Evolutionary conservation across 768 basidiomycete species (phyloP).

Genomic region (Hortiboletus campestris): DNA sequence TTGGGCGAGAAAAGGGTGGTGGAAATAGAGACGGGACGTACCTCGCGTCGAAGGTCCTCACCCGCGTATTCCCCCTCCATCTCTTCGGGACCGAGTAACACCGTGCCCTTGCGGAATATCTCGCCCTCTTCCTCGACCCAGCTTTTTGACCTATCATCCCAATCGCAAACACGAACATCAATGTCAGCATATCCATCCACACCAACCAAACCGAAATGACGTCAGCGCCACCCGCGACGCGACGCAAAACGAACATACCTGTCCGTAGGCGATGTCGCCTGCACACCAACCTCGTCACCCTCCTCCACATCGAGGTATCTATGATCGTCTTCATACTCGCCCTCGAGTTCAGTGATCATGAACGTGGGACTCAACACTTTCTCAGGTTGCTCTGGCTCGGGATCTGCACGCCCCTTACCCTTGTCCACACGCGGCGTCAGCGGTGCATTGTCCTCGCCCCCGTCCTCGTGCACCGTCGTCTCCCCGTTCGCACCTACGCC

Average conservation of each 20-base stretch:
- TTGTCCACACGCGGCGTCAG: constrained; percentile 72
- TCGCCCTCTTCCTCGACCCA: constrained; percentile 97
- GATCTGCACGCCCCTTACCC: constrained; percentile 71
- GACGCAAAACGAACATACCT: constrained; percentile 40
- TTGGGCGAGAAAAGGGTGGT: background rate
- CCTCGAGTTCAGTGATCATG: constrained; percentile 51
- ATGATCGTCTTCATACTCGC: constrained; percentile 32
- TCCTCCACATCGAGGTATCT: constrained; percentile 31
- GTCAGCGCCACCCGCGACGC: background rate
- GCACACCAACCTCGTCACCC: constrained; percentile 26
- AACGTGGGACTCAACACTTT: constrained; percentile 72
- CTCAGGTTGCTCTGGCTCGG: constrained; percentile 65
- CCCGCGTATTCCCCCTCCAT: constrained; percentile 89
- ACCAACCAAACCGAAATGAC: no score
- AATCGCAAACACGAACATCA: background rate
- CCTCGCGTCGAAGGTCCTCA: constrained; percentile 83
- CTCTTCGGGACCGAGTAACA: constrained; percentile 77
- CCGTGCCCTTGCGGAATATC: constrained; percentile 88
- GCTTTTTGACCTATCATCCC: constrained; percentile 53
- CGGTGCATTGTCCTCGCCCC: constrained; percentile 35
- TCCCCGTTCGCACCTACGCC: constrained; percentile 1
- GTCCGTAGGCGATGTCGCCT: constrained; percentile 39
- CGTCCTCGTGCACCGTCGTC: constrained; percentile 16
- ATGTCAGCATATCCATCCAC: background rate
- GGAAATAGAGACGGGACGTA: constrained; percentile 27